phyloP scores from a whole-genome alignment of 371 early-diverging fungal species.

The Encephalitozoon cuniculi region DNA sequence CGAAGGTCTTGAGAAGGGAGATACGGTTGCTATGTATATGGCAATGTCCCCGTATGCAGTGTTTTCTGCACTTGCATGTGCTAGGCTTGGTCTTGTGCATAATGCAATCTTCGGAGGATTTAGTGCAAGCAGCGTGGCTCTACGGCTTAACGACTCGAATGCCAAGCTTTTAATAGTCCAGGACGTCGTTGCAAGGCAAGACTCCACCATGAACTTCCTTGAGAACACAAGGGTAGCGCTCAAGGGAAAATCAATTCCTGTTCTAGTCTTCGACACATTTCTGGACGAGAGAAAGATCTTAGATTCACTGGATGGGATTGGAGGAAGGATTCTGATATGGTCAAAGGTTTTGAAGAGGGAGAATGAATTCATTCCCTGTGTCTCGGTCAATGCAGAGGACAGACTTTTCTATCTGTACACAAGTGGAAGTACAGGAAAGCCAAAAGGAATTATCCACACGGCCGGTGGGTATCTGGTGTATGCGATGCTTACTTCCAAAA shows the following conservation, averaged over 20 bases:
- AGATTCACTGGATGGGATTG: not conserved
- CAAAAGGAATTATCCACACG: constrained; percentile 92
- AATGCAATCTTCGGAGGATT: constrained; percentile 88
- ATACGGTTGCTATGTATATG: constrained; percentile 83
- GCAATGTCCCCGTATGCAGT: constrained; percentile 87
- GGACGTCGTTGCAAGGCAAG: constrained; percentile 76
- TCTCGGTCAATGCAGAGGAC: constrained; percentile 70
- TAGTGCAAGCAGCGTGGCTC: constrained; percentile 73
- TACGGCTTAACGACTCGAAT: constrained; percentile 81
- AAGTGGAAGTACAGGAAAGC: constrained; percentile 82
- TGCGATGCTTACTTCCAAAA: constrained; percentile 68
- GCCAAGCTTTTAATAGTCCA: constrained; percentile 81
- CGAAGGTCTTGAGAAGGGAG: constrained; percentile 71
- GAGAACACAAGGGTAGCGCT: constrained; percentile 72
- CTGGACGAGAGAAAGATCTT: not conserved
- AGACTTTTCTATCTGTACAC: constrained; percentile 84
- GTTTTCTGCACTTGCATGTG: constrained; percentile 78
- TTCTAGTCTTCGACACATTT: constrained; percentile 70
- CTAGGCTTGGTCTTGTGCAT: constrained; percentile 78
- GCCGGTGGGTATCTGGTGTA: constrained; percentile 85
- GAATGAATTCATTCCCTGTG: constrained; percentile 68
- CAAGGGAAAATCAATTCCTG: constrained; percentile 62
- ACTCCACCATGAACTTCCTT: constrained; percentile 74
- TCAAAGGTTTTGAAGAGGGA: constrained; percentile 41
- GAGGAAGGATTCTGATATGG: not conserved